Evolutionary conservation across 345 rosid species (phyloP).

Genomic region (Microthlaspi erraticum): DNA sequence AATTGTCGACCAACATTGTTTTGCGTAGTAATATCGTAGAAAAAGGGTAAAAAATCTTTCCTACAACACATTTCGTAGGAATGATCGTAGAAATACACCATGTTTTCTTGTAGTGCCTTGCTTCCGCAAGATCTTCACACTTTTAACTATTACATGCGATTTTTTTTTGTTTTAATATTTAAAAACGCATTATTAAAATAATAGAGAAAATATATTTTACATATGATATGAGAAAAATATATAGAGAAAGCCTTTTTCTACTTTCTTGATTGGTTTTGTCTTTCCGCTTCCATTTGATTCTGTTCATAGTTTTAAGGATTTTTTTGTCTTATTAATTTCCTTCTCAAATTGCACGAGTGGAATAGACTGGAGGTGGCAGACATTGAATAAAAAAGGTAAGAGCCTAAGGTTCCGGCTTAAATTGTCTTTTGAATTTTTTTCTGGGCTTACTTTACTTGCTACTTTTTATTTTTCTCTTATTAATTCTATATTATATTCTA

Average conservation of each 20-base stretch:
- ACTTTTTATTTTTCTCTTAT: background rate
- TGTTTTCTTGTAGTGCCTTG: no score
- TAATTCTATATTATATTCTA: background rate
- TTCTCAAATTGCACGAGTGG: slow-evolving; percentile 44
- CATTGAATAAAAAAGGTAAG: slow-evolving; percentile 38
- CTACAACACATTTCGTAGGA: no score
- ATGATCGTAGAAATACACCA: no score
- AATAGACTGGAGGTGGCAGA: slow-evolving; percentile 43
- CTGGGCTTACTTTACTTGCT: background rate
- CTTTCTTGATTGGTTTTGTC: slow-evolving; percentile 29
- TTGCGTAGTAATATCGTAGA: no score
- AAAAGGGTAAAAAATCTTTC: no score
- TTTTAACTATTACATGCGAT: no score
- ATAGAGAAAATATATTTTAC: background rate
- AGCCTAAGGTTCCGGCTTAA: slow-evolving; percentile 35
- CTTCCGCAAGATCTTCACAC: no score
- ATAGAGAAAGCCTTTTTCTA: background rate
- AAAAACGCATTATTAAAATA: background rate
- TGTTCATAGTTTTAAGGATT: background rate
- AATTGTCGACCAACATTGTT: no score
- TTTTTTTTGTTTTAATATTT: no score
- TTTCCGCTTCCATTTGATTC: slow-evolving; percentile 18
- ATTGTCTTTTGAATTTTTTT: slow-evolving; percentile 27
- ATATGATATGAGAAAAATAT: background rate
- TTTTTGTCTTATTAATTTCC: background rate